Base-by-base conservation (phyloP, 176 grass and related monocot genomes). In the Aegilops longissima region DNA sequence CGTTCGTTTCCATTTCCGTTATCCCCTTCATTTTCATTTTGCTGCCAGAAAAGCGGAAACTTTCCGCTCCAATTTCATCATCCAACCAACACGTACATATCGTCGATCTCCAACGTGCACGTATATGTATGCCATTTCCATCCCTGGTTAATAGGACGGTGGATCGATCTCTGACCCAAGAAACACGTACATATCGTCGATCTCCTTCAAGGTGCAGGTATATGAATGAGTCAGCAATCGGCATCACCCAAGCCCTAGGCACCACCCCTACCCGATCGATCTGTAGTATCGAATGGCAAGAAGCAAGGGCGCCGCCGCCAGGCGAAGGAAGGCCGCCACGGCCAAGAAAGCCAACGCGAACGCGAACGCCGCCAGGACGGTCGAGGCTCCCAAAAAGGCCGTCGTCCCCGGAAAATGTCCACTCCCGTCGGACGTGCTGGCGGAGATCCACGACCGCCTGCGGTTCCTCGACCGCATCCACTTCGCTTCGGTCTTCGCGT, bases 391-490 rank as follows among this genome's bases (percentile, higher is more conserved):
- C 21, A 3, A 38, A 35, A 25, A 73, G 3, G 11, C 11, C 38
- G 38, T 24, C 38, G 5, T 5, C 38, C 5, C 63, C 42, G 0
- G 9, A 16, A 29, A 8, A 12, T 49, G 24, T 42, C 21, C 27
- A 51, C 82, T 85, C 20, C 20, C 9, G 7, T 27, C 61, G 8
- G 83, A 85, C 5, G 11, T 85, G 2, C 27, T 85, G 39, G 27
- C 59, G 39, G 23, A 84, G 2, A 76, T 77, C 83, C 72, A 36
- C 61, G 40, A 76, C 6, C 40, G 83, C 72, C 72, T 74, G n/a
- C 2, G 39, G n/a, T 74, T 74, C n/a, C 39, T 74, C 5, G 71
- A 74, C n/a, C 71, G 71, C 71, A 13, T 85, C 27, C 12, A 40
- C 20, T 77, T 85, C 72, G 72, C 61, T 20, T 61, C 5, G 13